phyloP scores from a whole-genome alignment of 164 flowering plant species.

The Saururus chinensis region DNA sequence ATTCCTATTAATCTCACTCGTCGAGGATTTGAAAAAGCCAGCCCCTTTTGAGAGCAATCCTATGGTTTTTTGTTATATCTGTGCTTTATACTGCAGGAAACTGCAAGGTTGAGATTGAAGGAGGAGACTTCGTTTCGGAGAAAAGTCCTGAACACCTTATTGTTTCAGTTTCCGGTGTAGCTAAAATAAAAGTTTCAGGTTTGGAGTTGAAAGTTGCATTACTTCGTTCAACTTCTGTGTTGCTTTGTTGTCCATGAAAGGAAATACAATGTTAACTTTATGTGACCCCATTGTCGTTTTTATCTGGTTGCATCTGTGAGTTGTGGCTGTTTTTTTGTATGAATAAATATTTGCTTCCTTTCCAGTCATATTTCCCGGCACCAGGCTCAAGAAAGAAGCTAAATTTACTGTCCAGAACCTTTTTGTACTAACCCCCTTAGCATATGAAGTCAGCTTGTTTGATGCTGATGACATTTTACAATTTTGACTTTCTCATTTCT shows the following conservation, averaged over 20 bases:
- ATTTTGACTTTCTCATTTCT: too few species aligned
- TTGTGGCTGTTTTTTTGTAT: neutral
- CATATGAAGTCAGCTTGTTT: neutral
- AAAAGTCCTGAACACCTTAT: conserved; percentile 16
- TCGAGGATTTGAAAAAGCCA: too few species aligned
- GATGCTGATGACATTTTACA: neutral
- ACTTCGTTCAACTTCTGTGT: neutral
- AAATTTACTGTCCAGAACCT: too few species aligned
- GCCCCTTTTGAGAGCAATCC: neutral
- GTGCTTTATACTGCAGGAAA: conserved; percentile 26
- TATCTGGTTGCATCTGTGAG: neutral
- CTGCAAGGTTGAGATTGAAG: conserved; percentile 41
- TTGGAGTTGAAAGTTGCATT: neutral
- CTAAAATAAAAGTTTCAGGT: conserved; percentile 45
- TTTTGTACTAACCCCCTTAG: too few species aligned
- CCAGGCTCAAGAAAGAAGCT: too few species aligned
- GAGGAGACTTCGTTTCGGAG: conserved; percentile 25
- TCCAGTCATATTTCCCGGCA: neutral
- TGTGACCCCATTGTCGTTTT: too few species aligned
- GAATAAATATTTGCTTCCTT: neutral
- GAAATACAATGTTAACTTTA: too few species aligned
- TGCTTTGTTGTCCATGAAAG: neutral
- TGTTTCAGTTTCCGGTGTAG: conserved; percentile 23
- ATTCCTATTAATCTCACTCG: too few species aligned
- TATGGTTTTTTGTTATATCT: neutral